A percentile compares a stretch with the other conserved stretches of the same genome.
These are phyloP conservation scores for Dioszegia aurantiaca DNA, from an alignment of 768 basidiomycete species.

Conservation along the genomic window DNA sequence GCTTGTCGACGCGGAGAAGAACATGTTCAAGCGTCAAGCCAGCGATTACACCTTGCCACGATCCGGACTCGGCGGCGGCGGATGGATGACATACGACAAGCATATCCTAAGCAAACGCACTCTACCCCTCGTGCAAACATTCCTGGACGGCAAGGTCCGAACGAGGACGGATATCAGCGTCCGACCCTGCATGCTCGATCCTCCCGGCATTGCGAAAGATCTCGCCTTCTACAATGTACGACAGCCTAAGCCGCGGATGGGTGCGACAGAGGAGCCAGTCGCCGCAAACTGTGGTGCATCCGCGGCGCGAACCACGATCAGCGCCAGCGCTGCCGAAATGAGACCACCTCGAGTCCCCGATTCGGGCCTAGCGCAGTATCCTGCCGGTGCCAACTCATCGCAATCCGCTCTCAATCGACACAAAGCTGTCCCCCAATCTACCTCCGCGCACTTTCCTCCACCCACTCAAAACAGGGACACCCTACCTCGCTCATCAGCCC, in stretches of 20 bases:
- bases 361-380: too few relatives aligned
- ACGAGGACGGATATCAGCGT: slow-evolving; percentile 17
- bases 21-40: slow-evolving; percentile 15
- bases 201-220: slow-evolving; percentile 13
- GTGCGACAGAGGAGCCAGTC: background rate
- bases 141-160: slow-evolving; percentile 5
- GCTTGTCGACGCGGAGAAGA: slow-evolving; percentile 16
- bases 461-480: too few relatives aligned
- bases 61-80: slow-evolving; percentile 33
- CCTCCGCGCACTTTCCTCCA: background rate
- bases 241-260: background rate
- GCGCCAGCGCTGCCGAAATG: too few relatives aligned
- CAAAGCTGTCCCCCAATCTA: background rate
- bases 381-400: too few relatives aligned
- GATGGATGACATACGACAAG: slow-evolving; percentile 27
- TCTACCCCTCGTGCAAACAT: slow-evolving; percentile 11
- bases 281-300: background rate
- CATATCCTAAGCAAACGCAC: slow-evolving; percentile 23
- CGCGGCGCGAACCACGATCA: too few relatives aligned
- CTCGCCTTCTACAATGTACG: slow-evolving; percentile 10
- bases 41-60: slow-evolving; percentile 13
- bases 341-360: too few relatives aligned
- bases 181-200: slow-evolving; percentile 10
- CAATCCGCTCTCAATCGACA: background rate
- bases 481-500: too few relatives aligned